Evolutionary conservation across 1,139 yeast genomes (phyloP), one percentile per base, ranked within the genome.

Genomic region (Suhomyces panamericanus): DNA sequence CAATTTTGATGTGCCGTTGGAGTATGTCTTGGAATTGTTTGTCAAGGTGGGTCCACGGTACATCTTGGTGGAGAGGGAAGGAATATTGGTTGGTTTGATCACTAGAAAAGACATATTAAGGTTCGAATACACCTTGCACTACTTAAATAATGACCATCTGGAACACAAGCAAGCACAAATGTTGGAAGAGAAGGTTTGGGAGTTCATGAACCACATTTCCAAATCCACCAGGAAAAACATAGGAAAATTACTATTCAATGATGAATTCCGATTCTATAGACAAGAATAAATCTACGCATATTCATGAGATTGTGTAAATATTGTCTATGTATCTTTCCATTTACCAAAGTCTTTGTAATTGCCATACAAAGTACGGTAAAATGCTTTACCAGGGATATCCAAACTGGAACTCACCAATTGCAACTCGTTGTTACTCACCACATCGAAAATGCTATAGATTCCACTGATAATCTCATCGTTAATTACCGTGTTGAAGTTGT

Each of bases 321-420:
- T 8, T 15, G 15, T 35, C 29, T 38, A 50, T 35, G 47, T 62
- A 76, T 82, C 89, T 48, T 69, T 81, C 98, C 98, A 91, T 62
- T 86, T 88, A 44, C 96, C 96, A 51, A 76, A 77, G 54, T 78
- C 82, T 60, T 80, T 80, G 66, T 89, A 93, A 50, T 85, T 89
- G 6, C 79, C 78, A 56, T 86, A 88, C 35, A 90, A 58, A 0
- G 80, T 69, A 59, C 78, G 83, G 70, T 83, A 86, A 54, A 84
- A 80, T 2, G 83, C 75, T 51, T 87, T 78, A 1, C 95, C 87
- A 36, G 87, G 78, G 22, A 70, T 63, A 55, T 91, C 97, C 57
- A 91, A 67, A n/a, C 83, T 73, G 3, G 83, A 73, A 55, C 80
- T 86, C n/a, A 85, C 77, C 35, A 81, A 64, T 44, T 75, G 78